Conservation (phyloP, 305 asterid species). For the Striga hermonthica region DNA sequence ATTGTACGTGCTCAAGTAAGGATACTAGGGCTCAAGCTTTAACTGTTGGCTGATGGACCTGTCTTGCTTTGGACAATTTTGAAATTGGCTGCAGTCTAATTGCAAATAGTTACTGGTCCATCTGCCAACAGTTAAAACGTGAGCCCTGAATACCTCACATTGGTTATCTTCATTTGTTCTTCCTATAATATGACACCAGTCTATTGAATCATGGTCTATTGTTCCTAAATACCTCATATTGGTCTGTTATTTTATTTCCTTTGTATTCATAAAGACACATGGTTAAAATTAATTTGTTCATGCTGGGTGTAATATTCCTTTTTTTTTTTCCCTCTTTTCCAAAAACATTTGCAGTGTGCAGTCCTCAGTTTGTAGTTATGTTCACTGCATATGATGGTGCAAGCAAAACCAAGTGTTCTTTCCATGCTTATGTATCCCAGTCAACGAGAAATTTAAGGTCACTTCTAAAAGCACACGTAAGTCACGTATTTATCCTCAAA, state of each 20-base stretch:
- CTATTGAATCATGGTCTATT: constrained; percentile 18
- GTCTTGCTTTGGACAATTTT: constrained; percentile 8
- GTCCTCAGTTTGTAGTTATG: constrained; percentile 81
- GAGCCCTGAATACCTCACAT: too few species aligned
- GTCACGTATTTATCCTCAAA: constrained; percentile 31
- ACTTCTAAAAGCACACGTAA: constrained; percentile 78
- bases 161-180: neutral
- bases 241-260: constrained; percentile 4
- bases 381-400: constrained; percentile 50
- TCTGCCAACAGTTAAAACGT: too few species aligned
- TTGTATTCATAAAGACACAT: constrained; percentile 20
- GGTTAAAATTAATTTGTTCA: constrained; percentile 14
- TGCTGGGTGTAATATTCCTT: neutral
- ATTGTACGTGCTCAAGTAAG: constrained; percentile 5
- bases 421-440: constrained; percentile 82
- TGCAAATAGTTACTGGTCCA: neutral
- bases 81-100: constrained; percentile 11
- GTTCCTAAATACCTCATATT: neutral
- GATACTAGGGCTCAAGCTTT: constrained; percentile 17
- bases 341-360: constrained; percentile 61
- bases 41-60: constrained; percentile 7
- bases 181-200: constrained; percentile 2
- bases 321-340: neutral
- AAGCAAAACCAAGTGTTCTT: constrained; percentile 45
- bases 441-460: constrained; percentile 85